phyloP scores from a whole-genome alignment of 2,329 filamentous ascomycete species.

The Paraphaeosphaeria minitans region DNA sequence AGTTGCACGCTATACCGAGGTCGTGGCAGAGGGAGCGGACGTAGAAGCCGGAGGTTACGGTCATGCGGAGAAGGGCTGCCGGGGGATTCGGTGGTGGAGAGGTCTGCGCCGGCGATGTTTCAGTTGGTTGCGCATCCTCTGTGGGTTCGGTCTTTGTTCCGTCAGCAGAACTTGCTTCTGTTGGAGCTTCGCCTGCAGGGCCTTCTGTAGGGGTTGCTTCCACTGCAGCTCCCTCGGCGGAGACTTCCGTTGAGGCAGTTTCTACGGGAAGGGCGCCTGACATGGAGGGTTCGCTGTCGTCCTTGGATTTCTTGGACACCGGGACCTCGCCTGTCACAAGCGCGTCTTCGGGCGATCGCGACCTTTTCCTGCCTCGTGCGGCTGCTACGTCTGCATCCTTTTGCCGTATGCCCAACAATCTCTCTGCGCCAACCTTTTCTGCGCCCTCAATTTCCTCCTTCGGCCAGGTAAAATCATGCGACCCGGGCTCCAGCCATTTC shows the following conservation, averaged over 20 bases:
- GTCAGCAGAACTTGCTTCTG: conserved; percentile 8
- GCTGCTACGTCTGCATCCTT: conserved; percentile 35
- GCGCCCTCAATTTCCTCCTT: conserved; percentile 74
- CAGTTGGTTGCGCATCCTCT: conserved; percentile 2
- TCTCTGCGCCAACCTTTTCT: conserved; percentile 77
- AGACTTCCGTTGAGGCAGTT: background rate
- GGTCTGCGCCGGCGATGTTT: conserved; percentile 3
- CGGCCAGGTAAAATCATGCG: conserved; percentile 80
- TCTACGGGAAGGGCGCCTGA: conserved; percentile 37
- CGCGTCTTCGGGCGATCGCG: conserved; percentile 17
- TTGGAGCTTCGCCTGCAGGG: conserved; percentile 12
- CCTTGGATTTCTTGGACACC: conserved; percentile 29
- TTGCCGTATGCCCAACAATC: conserved; percentile 56
- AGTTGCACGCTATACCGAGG: conserved; percentile 79
- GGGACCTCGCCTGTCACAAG: conserved; percentile 15
- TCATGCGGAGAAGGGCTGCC: conserved; percentile 84
- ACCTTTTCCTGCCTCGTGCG: conserved; percentile 34
- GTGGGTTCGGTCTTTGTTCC: conserved; percentile 3
- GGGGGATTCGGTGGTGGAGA: conserved; percentile 52
- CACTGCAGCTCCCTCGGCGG: background rate
- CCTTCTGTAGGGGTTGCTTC: conserved; percentile 2
- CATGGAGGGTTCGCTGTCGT: conserved; percentile 38
- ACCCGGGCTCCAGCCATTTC: conserved; percentile 82
- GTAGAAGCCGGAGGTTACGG: conserved; percentile 94
- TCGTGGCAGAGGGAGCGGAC: conserved; percentile 94